Evolutionary conservation across 352 stramenopile species (phyloP).

Genomic region (Phytophthora megakarya): DNA sequence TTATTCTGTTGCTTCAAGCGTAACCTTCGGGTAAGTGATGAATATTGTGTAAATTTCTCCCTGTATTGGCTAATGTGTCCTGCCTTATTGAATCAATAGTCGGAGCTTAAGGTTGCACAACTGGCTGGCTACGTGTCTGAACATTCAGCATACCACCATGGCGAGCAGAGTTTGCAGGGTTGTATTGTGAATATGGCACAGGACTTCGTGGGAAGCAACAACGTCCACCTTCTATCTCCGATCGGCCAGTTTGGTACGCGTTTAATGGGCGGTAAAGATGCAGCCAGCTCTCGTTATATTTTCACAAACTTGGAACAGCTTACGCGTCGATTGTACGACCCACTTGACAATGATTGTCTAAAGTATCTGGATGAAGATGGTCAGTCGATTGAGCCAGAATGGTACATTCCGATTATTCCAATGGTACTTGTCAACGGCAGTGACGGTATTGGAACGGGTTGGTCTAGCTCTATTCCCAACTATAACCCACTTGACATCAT

Average conservation of each 20-base stretch:
- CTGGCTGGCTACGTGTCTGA: conserved; percentile 97
- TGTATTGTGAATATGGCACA: conserved; percentile 99
- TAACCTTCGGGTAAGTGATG: conserved; percentile 92
- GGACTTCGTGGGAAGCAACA: conserved; percentile 99
- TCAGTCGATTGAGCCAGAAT: conserved; percentile 92
- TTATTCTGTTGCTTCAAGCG: conserved; percentile 98
- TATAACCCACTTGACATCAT: conserved; percentile 94
- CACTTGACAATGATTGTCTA: conserved; percentile 90
- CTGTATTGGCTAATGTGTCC: conserved; percentile 10
- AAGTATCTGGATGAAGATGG: conserved; percentile 93
- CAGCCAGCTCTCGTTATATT: conserved; percentile 93
- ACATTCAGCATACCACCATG: conserved; percentile 99
- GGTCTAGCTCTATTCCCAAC: conserved; percentile 91
- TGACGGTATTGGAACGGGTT: conserved; percentile 98
- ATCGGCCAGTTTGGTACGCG: conserved; percentile 98
- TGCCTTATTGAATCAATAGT: conserved; percentile 26
- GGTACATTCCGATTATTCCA: conserved; percentile 96
- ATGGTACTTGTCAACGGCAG: conserved; percentile 97
- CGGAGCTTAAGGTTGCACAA: conserved; percentile 93
- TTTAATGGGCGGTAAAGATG: conserved; percentile 96
- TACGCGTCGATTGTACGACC: conserved; percentile 86
- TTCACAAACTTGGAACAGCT: conserved; percentile 92
- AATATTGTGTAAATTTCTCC: conserved; percentile 15
- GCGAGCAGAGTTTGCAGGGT: conserved; percentile 93
- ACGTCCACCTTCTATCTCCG: conserved; percentile 95